phyloP scores from a whole-genome alignment of 768 basidiomycete genomes.

The Pleurotus tuoliensis region DNA sequence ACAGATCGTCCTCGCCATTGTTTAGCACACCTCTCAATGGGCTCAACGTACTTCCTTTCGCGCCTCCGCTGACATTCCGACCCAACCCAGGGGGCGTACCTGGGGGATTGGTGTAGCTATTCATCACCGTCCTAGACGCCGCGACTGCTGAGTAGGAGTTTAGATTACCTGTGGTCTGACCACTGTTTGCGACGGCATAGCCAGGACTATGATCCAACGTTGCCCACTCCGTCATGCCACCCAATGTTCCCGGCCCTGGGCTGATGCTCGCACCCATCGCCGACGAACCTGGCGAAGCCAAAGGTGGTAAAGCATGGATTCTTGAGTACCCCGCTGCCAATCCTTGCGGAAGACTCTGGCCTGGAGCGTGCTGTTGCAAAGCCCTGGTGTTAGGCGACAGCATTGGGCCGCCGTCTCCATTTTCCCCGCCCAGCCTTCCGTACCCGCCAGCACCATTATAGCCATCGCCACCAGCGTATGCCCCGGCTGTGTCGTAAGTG shows the following conservation, averaged over 20 bases:
- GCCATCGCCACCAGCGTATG: too few relatives aligned
- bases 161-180: neutral
- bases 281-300: conserved; percentile 29
- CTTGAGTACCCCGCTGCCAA: conserved; percentile 88
- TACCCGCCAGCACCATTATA: neutral
- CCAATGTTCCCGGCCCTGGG: conserved; percentile 12
- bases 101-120: neutral
- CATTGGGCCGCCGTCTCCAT: conserved; percentile 13
- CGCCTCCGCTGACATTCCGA: neutral
- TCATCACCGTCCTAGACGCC: neutral
- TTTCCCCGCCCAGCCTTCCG: too few relatives aligned
- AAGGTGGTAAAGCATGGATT: conserved; percentile 66
- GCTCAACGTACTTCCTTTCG: neutral
- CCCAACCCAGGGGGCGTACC: neutral
- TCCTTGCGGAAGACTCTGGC: conserved; percentile 88
- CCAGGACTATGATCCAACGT: neutral
- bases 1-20: neutral
- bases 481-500: conserved; percentile 5
- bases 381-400: conserved; percentile 71
- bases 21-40: neutral
- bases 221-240: conserved; percentile 15
- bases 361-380: conserved; percentile 83
- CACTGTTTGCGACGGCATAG: neutral
- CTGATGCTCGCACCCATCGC: conserved; percentile 16
- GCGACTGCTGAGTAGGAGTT: neutral